Conservation (phyloP, 768 basidiomycete genomes). For the Pleurotus salmoneostramineus region DNA sequence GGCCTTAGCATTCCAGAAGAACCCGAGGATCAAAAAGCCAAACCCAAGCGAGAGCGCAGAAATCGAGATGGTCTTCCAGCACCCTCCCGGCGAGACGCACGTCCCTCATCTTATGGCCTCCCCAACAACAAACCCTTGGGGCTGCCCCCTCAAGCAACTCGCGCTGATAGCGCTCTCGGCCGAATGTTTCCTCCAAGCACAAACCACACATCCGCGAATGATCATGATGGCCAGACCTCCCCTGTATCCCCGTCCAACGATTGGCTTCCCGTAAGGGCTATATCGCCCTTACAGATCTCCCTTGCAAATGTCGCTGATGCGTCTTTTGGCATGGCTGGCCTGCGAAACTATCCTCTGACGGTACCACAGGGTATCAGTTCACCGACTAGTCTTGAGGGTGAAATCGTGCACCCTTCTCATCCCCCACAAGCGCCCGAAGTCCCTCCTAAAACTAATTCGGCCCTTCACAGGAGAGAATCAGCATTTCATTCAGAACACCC, state of each 20-base stretch:
- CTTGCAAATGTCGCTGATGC: background rate
- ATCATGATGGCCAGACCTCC: background rate
- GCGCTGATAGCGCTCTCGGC: slow-evolving; percentile 22
- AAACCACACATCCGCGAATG: background rate
- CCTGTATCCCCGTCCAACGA: background rate
- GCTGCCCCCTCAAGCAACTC: slow-evolving; percentile 5
- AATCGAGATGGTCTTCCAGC: slow-evolving; percentile 8
- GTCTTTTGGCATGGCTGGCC: background rate
- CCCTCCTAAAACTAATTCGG: background rate
- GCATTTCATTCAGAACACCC: slow-evolving; percentile 1
- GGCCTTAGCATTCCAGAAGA: slow-evolving; percentile 1
- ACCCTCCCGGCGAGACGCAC: background rate
- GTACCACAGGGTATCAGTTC: background rate
- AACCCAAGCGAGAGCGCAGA: background rate
- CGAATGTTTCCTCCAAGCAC: slow-evolving; percentile 18
- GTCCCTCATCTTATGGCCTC: background rate
- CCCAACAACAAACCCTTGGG: background rate
- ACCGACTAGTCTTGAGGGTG: background rate
- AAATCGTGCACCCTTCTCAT: background rate
- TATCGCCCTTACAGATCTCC: background rate
- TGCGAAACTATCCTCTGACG: background rate
- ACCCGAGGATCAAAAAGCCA: background rate
- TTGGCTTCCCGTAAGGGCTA: background rate
- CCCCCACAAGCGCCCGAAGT: background rate
- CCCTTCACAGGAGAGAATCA: slow-evolving; percentile 7